These are phyloP conservation scores for Sechiopsis laciniata DNA, from an alignment of 306 rosid species.

Conservation along the genomic window DNA sequence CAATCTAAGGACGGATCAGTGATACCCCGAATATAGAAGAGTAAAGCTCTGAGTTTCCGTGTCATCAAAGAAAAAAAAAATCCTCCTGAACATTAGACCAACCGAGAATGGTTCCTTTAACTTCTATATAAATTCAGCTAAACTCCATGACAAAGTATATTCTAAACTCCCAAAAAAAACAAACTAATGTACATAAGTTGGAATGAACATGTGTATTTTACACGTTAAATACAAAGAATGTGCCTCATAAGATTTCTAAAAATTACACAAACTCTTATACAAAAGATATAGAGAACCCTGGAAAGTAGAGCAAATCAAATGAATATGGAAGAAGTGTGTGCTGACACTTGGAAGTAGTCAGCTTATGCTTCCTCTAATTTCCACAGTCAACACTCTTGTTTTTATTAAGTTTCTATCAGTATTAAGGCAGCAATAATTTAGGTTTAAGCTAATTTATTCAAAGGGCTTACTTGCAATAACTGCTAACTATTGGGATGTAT, in stretches of 20 bases:
- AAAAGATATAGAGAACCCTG: too few species aligned
- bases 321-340: too few species aligned
- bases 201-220: conserved; percentile 22
- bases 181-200: neutral
- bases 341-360: too few species aligned
- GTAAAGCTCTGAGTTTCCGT: too few species aligned
- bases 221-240: conserved; percentile 28
- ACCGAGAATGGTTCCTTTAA: neutral
- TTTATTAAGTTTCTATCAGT: neutral
- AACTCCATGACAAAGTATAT: neutral
- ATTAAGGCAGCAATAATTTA: neutral
- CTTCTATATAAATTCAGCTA: neutral
- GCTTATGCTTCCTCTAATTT: conserved; percentile 7
- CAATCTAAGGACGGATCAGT: too few species aligned
- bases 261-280: too few species aligned
- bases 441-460: neutral
- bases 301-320: neutral
- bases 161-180: neutral
- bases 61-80: too few species aligned
- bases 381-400: neutral
- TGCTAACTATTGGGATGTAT: conserved; percentile 21
- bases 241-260: conserved; percentile 12
- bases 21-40: too few species aligned
- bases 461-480: neutral
- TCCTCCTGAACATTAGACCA: too few species aligned